Conservation (phyloP, 768 basidiomycete genomes). For the Wakefieldia striispora region DNA sequence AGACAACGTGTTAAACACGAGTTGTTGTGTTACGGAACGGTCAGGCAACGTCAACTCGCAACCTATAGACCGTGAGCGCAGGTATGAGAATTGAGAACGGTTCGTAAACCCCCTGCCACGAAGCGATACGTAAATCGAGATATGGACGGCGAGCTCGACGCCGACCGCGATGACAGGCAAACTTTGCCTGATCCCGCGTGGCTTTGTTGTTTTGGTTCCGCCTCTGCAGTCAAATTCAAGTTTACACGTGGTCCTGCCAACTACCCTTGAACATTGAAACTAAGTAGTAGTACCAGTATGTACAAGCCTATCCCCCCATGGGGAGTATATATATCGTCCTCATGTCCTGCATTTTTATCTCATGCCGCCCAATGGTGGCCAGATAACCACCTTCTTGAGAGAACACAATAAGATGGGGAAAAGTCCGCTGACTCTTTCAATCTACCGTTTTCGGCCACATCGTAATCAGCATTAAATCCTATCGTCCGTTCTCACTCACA, state of each 20-base stretch:
- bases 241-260: slow-evolving; percentile 9
- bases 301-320: too few species aligned
- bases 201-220: background rate
- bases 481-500: slow-evolving; percentile 8
- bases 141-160: slow-evolving; percentile 1
- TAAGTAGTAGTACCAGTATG: too few species aligned
- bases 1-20: slow-evolving; percentile 80
- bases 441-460: slow-evolving; percentile 18
- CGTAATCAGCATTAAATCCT: background rate
- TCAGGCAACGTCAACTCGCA: slow-evolving; percentile 1
- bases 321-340: too few species aligned
- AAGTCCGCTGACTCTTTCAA: slow-evolving; percentile 14
- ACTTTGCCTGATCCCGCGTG: slow-evolving; percentile 2
- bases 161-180: background rate
- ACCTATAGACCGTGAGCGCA: slow-evolving; percentile 3
- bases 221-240: too few species aligned
- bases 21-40: slow-evolving; percentile 40
- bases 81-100: slow-evolving; percentile 7
- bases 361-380: background rate
- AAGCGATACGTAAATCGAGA: background rate
- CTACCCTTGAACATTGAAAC: too few species aligned
- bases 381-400: background rate
- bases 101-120: background rate
- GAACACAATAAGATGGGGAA: background rate
- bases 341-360: background rate